A percentile compares a stretch with the other conserved stretches of the same genome.
phyloP scores from a whole-genome alignment of 495 filamentous ascomycete species.

The Penicillium atrosanguineum region DNA sequence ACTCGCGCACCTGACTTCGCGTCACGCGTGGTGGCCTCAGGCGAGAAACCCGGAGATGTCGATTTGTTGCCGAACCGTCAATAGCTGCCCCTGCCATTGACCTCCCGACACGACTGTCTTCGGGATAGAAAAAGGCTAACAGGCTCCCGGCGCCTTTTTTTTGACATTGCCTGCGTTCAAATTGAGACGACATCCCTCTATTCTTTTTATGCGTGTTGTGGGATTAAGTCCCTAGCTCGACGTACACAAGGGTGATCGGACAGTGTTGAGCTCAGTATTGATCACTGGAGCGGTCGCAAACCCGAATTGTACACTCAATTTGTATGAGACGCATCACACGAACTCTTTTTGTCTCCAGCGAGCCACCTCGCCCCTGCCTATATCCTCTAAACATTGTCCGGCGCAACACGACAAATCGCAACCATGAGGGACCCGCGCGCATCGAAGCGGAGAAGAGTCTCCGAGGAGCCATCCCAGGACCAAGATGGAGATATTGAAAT shows the following conservation, averaged over 20 bases:
- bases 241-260: background rate
- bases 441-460: conserved; percentile 42
- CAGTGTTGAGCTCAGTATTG: background rate
- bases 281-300: conserved; percentile 4
- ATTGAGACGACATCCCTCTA: background rate
- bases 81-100: conserved; percentile 12
- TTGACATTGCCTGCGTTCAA: background rate
- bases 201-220: background rate
- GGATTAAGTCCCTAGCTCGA: conserved; percentile 5
- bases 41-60: conserved; percentile 18
- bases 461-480: conserved; percentile 25
- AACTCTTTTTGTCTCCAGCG: background rate
- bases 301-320: background rate
- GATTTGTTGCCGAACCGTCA: conserved; percentile 19
- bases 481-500: conserved; percentile 38
- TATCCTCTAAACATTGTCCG: background rate
- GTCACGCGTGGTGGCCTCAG: conserved; percentile 38
- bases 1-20: conserved; percentile 33
- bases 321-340: background rate
- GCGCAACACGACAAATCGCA: background rate
- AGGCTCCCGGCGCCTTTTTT: background rate
- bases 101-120: background rate
- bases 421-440: conserved; percentile 42
- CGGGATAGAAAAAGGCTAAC: background rate
- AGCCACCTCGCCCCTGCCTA: background rate